A percentile compares a stretch with the other conserved stretches of the same genome.
phyloP scores from a whole-genome alignment of 2,329 filamentous ascomycete genomes.

The Trematosphaeria pertusa region DNA sequence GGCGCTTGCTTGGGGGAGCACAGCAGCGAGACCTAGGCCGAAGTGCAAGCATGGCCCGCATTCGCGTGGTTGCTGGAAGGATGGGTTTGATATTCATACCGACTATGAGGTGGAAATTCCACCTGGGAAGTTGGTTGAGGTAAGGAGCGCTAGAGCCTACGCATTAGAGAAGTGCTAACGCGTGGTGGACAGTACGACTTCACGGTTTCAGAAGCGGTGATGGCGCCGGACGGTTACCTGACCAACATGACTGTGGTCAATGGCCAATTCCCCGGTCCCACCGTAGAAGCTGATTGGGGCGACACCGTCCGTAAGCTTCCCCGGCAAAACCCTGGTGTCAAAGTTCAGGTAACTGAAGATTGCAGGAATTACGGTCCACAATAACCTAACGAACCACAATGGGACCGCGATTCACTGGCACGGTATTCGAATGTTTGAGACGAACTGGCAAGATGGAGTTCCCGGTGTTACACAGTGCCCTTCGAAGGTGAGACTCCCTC shows the following conservation, averaged over 20 bases:
- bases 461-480: slow-evolving; percentile 55
- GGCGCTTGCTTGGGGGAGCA: background rate
- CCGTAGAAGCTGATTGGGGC: slow-evolving; percentile 58
- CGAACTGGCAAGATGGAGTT: slow-evolving; percentile 58
- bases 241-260: slow-evolving; percentile 2
- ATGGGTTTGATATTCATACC: background rate
- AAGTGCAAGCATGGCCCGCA: background rate
- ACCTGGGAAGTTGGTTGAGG: background rate
- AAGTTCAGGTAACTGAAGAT: too few species aligned
- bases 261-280: slow-evolving; percentile 68
- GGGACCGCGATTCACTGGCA: slow-evolving; percentile 11
- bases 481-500: background rate
- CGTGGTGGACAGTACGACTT: background rate
- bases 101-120: background rate
- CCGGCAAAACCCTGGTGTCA: too few species aligned
- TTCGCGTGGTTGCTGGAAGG: background rate
- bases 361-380: background rate
- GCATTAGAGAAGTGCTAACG: too few species aligned
- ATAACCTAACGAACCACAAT: slow-evolving; percentile 34
- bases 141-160: too few species aligned
- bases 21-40: background rate
- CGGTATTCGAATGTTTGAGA: slow-evolving; percentile 5
- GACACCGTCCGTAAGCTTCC: background rate
- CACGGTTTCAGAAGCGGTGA: background rate
- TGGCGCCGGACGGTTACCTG: background rate